These are phyloP conservation scores for Eimeria brunetti DNA, from an alignment of 169 alveolate species.

Conservation along the genomic window DNA sequence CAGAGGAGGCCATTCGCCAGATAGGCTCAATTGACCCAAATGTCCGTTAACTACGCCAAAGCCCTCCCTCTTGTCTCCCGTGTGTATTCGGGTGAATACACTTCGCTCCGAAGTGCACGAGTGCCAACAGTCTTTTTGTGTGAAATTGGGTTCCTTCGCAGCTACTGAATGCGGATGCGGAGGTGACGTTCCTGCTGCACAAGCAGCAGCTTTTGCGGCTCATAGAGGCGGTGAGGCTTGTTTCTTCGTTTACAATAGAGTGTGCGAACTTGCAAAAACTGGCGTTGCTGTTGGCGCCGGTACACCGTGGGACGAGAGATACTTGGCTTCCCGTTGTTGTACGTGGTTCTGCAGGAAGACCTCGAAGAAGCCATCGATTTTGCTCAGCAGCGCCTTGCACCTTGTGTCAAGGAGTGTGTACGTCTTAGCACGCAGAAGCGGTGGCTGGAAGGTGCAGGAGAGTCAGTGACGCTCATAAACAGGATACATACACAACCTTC, in stretches of 20 bases:
- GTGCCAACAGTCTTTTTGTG: background rate
- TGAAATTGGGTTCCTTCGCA: background rate
- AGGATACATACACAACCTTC: background rate
- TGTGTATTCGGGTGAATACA: background rate
- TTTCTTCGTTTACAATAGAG: background rate
- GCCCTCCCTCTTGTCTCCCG: background rate
- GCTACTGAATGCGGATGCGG: slow-evolving; percentile 75
- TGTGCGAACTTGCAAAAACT: background rate
- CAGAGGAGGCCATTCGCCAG: slow-evolving; percentile 73
- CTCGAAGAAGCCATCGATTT: slow-evolving; percentile 73
- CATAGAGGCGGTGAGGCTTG: slow-evolving; percentile 71
- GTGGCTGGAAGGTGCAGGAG: background rate
- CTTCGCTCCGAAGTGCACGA: background rate
- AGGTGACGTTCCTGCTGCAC: slow-evolving; percentile 68
- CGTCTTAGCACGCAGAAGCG: background rate
- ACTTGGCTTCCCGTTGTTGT: background rate
- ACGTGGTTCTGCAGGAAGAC: slow-evolving; percentile 60
- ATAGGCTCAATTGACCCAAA: slow-evolving; percentile 54
- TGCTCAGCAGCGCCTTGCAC: slow-evolving; percentile 81
- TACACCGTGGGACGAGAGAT: background rate
- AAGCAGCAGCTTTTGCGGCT: slow-evolving; percentile 79
- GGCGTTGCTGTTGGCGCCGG: background rate
- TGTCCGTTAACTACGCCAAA: background rate
- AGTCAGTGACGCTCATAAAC: background rate
- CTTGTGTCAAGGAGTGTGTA: slow-evolving; percentile 78